phyloP scores from a whole-genome alignment of 176 grass and related monocot species.

The Canna indica region DNA sequence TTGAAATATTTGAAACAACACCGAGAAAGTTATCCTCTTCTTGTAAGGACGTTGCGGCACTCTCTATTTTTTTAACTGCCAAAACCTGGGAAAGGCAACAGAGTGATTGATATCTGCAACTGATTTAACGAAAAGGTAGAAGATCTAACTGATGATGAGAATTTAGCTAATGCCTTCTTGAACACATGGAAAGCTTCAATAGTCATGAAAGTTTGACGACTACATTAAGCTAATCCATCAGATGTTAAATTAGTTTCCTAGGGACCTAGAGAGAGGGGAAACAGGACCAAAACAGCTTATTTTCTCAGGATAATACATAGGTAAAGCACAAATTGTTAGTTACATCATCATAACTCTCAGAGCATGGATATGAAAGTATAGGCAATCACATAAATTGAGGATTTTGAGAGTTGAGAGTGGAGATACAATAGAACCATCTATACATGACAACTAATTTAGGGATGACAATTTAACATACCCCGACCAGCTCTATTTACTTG shows the following conservation, averaged over 20 bases:
- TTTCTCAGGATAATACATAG: not conserved
- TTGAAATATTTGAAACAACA: conserved; percentile 80
- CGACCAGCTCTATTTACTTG: too few species aligned
- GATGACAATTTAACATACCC: too few species aligned
- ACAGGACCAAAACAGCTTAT: not conserved
- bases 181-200: not conserved
- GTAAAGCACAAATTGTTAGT: not conserved
- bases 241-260: not conserved
- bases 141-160: not conserved
- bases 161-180: not conserved
- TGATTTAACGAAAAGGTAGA: not conserved
- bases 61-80: conserved; percentile 93
- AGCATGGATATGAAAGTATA: too few species aligned
- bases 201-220: not conserved
- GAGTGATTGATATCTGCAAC: not conserved
- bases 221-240: conserved; percentile 1
- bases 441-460: too few species aligned
- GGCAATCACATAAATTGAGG: not conserved
- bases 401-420: not conserved
- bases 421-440: too few species aligned
- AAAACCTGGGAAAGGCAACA: conserved; percentile 55
- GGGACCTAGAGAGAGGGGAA: not conserved
- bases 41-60: conserved; percentile 65
- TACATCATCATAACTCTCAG: not conserved
- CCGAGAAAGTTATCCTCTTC: conserved; percentile 94